Evolutionary conservation across 176 grass and related monocot species (phyloP).

Genomic region (Oryza meyeriana): DNA sequence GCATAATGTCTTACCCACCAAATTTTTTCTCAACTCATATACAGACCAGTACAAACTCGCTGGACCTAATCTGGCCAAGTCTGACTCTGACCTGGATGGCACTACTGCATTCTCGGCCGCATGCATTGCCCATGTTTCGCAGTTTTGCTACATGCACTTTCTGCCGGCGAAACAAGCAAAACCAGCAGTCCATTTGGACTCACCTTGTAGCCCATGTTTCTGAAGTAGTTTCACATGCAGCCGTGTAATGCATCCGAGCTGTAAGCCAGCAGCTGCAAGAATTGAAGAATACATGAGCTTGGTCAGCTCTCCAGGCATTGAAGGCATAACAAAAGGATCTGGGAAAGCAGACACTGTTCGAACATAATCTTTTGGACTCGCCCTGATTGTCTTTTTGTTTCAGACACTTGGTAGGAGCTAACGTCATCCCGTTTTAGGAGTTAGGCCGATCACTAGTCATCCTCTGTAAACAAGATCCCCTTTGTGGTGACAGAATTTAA

Average conservation of each 20-base stretch:
- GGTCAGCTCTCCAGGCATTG: not conserved
- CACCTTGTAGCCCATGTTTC: not conserved
- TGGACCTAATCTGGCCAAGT: conserved; percentile 4
- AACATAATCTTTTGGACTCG: conserved; percentile 1
- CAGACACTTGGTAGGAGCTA: conserved; percentile 8
- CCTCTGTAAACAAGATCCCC: not conserved
- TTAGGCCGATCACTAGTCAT: not conserved
- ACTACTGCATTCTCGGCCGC: not conserved
- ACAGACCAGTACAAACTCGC: not conserved
- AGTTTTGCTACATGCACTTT: not conserved
- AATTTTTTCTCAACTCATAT: not conserved
- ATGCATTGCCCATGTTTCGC: not conserved
- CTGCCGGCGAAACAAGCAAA: not conserved
- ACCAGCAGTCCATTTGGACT: not conserved
- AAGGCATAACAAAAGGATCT: not conserved
- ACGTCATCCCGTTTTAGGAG: not conserved
- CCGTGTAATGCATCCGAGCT: not conserved
- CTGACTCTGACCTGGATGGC: conserved; percentile 14
- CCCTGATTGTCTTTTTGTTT: not conserved
- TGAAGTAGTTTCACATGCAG: not conserved
- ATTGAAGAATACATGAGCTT: not conserved
- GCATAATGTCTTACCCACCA: not conserved
- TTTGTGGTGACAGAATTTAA: not conserved
- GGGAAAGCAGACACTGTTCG: conserved; percentile 4
- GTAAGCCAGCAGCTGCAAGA: conserved; percentile 6